Evolutionary conservation across 257 asterid genomes (phyloP).

Genomic region (Capsicum rhomboideum): DNA sequence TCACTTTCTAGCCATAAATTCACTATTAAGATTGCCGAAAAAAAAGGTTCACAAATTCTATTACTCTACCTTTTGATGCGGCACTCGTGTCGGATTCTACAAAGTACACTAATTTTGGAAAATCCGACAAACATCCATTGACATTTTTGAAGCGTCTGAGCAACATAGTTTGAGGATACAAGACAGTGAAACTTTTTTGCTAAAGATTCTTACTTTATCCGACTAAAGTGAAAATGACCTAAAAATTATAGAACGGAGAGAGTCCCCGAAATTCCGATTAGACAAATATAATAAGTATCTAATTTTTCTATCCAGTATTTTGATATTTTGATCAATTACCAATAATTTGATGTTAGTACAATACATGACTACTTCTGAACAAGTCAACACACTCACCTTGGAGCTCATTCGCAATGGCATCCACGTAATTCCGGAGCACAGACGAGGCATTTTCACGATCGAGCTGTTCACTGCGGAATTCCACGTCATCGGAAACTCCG

Average conservation of each 20-base stretch:
- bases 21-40: not conserved
- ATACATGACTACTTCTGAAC: not conserved
- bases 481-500: slow-evolving; percentile 18
- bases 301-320: not conserved
- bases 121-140: too few species aligned
- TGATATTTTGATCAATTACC: not conserved
- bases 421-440: slow-evolving; percentile 25
- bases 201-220: not conserved
- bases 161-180: too few species aligned
- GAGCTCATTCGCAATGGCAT: slow-evolving; percentile 38
- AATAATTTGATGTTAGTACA: not conserved
- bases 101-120: too few species aligned
- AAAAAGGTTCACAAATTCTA: not conserved
- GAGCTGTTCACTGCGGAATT: slow-evolving; percentile 23
- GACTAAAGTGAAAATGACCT: not conserved
- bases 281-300: not conserved
- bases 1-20: not conserved
- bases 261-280: too few species aligned
- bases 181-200: too few species aligned
- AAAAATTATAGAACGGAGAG: not conserved
- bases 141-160: too few species aligned
- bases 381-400: slow-evolving; percentile 37
- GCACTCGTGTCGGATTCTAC: too few species aligned
- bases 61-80: too few species aligned
- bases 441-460: slow-evolving; percentile 30